Conservation (phyloP, 2,329 filamentous ascomycete species). For the Neonectria magnoliae region DNA sequence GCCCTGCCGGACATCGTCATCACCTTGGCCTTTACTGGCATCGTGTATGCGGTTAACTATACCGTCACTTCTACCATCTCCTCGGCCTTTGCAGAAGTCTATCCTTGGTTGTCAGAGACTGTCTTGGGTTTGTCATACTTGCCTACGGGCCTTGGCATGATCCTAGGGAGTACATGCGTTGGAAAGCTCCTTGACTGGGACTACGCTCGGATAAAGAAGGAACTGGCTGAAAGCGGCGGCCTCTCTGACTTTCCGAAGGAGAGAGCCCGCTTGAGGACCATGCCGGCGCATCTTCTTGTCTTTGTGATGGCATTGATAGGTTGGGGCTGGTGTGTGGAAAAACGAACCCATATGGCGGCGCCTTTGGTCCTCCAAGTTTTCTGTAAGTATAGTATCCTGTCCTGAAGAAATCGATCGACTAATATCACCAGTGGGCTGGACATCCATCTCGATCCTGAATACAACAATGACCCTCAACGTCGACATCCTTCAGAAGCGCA, state of each 20-base stretch:
- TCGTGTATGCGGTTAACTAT: slow-evolving; percentile 49
- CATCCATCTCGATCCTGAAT: slow-evolving; percentile 22
- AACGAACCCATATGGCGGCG: slow-evolving; percentile 9
- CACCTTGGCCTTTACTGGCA: slow-evolving; percentile 44
- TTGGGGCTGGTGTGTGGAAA: slow-evolving; percentile 21
- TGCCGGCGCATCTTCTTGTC: slow-evolving; percentile 12
- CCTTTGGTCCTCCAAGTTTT: slow-evolving; percentile 21
- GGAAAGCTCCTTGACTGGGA: slow-evolving; percentile 23
- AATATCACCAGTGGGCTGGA: slow-evolving; percentile 18
- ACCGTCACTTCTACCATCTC: slow-evolving; percentile 49
- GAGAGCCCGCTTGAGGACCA: slow-evolving; percentile 14
- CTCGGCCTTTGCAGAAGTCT: slow-evolving; percentile 43
- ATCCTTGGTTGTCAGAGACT: slow-evolving; percentile 44
- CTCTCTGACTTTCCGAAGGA: slow-evolving; percentile 12
- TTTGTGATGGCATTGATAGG: slow-evolving; percentile 18
- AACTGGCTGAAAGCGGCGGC: neutral
- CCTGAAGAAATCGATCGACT: neutral
- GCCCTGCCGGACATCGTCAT: slow-evolving; percentile 44
- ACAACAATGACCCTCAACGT: slow-evolving; percentile 26
- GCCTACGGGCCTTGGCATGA: slow-evolving; percentile 50
- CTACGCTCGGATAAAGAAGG: slow-evolving; percentile 16
- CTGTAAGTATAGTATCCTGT: slow-evolving; percentile 5
- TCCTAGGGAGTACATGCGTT: slow-evolving; percentile 57
- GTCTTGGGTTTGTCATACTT: slow-evolving; percentile 43
- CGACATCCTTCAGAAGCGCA: slow-evolving; percentile 17